These are phyloP conservation scores for Chaetothyriales sp. DNA, from an alignment of 2,329 filamentous ascomycete genomes.

Conservation along the genomic window DNA sequence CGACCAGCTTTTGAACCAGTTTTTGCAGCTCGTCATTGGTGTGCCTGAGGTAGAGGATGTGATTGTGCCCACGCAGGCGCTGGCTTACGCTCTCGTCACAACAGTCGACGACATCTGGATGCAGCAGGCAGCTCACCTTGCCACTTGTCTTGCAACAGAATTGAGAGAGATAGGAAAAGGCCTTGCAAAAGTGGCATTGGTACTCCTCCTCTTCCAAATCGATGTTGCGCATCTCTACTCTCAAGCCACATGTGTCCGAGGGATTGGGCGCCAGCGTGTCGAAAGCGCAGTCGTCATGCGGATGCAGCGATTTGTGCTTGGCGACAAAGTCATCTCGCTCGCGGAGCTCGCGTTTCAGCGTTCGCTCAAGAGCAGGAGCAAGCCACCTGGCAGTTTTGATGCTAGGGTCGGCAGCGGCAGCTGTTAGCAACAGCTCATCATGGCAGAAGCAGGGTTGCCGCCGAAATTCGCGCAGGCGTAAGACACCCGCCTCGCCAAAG, in stretches of 20 bases:
- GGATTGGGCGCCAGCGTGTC: slow-evolving; percentile 21
- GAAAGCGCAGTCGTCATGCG: slow-evolving; percentile 40
- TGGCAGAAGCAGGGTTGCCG: slow-evolving; percentile 95
- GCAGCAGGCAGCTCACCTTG: slow-evolving; percentile 67
- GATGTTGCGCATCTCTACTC: slow-evolving; percentile 51
- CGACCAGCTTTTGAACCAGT: slow-evolving; percentile 59
- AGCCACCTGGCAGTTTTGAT: slow-evolving; percentile 95
- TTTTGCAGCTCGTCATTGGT: slow-evolving; percentile 53
- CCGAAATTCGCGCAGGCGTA: slow-evolving; percentile 71
- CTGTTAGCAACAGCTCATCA: slow-evolving; percentile 83
- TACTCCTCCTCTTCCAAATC: slow-evolving; percentile 84
- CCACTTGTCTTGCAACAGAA: slow-evolving; percentile 71
- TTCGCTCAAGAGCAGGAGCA: slow-evolving; percentile 66
- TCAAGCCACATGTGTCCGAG: slow-evolving; percentile 40
- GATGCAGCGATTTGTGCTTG: slow-evolving; percentile 42
- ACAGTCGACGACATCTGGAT: slow-evolving; percentile 67
- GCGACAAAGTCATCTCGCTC: slow-evolving; percentile 54
- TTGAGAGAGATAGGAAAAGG: slow-evolving; percentile 77
- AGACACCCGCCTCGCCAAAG: slow-evolving; percentile 71
- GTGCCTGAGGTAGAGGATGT: slow-evolving; percentile 64
- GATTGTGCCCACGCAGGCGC: slow-evolving; percentile 53
- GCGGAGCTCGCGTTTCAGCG: slow-evolving; percentile 55
- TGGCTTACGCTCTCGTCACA: slow-evolving; percentile 54
- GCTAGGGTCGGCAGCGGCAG: slow-evolving; percentile 60
- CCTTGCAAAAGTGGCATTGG: slow-evolving; percentile 82